Evolutionary conservation across 306 rosid species (phyloP).

Genomic region (Amphicarpaea edgeworthii): DNA sequence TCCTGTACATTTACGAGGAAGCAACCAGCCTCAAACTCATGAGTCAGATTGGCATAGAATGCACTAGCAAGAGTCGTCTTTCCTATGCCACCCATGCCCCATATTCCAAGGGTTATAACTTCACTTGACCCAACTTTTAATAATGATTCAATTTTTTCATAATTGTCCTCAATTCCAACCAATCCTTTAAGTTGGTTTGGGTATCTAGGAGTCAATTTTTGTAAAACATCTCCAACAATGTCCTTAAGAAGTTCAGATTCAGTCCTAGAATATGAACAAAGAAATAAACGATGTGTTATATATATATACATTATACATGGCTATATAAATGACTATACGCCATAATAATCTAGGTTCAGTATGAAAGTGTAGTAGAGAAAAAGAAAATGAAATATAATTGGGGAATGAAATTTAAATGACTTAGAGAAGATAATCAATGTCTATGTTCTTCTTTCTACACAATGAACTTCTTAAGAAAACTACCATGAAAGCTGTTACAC

Average conservation of each 20-base stretch:
- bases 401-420: background rate
- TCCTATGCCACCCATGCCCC: constrained; percentile 44
- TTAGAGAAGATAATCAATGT: background rate
- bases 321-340: too few species aligned
- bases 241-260: background rate
- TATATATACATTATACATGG: too few species aligned
- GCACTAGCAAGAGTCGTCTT: background rate
- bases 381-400: background rate
- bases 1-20: background rate
- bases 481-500: background rate
- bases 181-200: background rate
- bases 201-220: background rate
- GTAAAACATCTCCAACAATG: background rate
- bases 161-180: background rate
- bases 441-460: background rate
- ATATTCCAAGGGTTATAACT: constrained; percentile 31
- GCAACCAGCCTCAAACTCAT: background rate
- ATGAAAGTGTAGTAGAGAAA: background rate
- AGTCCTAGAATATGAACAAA: background rate
- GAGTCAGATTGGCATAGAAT: background rate
- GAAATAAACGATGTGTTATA: background rate
- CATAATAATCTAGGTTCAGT: background rate
- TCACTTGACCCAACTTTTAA: constrained; percentile 1
- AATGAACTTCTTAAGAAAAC: background rate
- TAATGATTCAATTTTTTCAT: background rate